Percentiles rank a stretch among this genome's conserved stretches.
These are phyloP conservation scores for Pseudocercospora fuligena DNA, from an alignment of 2,329 filamentous ascomycete species.

Conservation along the genomic window DNA sequence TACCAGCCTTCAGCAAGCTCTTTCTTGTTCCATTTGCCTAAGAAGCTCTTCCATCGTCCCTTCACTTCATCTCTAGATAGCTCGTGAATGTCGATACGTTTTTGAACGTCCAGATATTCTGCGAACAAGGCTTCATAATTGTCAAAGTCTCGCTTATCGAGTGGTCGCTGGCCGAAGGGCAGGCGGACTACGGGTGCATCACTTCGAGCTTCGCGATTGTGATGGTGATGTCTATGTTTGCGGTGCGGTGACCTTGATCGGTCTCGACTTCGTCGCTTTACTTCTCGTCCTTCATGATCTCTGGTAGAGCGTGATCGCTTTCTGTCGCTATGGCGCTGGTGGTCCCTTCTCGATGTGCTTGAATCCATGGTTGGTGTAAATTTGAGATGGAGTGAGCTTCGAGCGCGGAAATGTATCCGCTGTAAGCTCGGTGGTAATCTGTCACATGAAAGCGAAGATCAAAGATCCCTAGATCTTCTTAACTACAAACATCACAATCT, in stretches of 20 bases:
- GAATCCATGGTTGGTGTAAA: neutral
- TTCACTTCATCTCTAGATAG: slow-evolving; percentile 76
- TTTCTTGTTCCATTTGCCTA: slow-evolving; percentile 87
- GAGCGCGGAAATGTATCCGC: neutral
- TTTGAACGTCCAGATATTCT: slow-evolving; percentile 87
- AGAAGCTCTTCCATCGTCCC: slow-evolving; percentile 92
- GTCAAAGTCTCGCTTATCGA: slow-evolving; percentile 72
- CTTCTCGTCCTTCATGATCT: slow-evolving; percentile 17
- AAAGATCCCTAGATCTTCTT: neutral
- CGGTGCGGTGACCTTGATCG: slow-evolving; percentile 37
- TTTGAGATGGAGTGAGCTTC: neutral
- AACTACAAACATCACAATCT: no score
- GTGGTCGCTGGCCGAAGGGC: slow-evolving; percentile 47
- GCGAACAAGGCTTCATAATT: slow-evolving; percentile 74
- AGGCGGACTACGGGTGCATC: slow-evolving; percentile 22
- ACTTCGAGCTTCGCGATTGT: neutral
- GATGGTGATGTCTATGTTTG: slow-evolving; percentile 20
- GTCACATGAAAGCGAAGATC: neutral
- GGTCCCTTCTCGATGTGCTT: slow-evolving; percentile 22
- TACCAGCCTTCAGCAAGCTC: slow-evolving; percentile 94
- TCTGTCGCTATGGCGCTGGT: slow-evolving; percentile 21
- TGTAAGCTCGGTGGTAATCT: neutral
- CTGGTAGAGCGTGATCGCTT: slow-evolving; percentile 36
- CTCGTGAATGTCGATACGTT: slow-evolving; percentile 69
- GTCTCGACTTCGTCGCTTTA: slow-evolving; percentile 25